Evolutionary conservation across 768 basidiomycete species (phyloP), one percentile per base, ranked within the genome.

Genomic region (Mycena sanguinolenta): DNA sequence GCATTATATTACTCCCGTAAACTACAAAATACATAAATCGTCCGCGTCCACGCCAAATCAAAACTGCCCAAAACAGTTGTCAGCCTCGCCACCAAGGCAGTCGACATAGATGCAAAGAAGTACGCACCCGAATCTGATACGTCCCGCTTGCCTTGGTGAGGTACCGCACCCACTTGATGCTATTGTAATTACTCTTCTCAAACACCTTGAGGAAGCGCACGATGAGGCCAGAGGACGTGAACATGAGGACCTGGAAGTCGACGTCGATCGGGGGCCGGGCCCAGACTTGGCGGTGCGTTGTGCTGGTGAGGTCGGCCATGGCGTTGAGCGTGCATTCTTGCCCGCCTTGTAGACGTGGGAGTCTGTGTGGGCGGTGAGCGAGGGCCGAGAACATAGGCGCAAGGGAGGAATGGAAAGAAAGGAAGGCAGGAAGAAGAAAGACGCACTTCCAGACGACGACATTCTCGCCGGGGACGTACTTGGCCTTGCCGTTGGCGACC

Each of bases 221-320:
- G 59, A 97, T 93, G 76, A 99, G 80, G 2, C 98, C 98, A 14
- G 97, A 98, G 14, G 98, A 88, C 0, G 98, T 99, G 81, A 99
- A 95, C 98, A 99, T 99, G 74, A 99, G 86, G 66, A 99, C 98
- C 83, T 97, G 96, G 83, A 99, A 99, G 80, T 99, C 98, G 72
- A 99, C 92, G 74, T 97, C 95, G 77, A 99, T 99, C 9, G 98
- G 98, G 21, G 98, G 98, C 63, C 98, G 86, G 3, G 97, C 96
- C 98, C 98, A 99, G 5, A 97, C 92, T 87, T 98, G 96, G 38
- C 96, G 91, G 68, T 90, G 88, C 0, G 98, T 99, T 36, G 96
- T 97, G 69, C 90, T 89, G 2, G 97, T 95, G 70, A 99, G 84
- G 38, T 88, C 87, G 8, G 96, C 97, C 12, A 91, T 89, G 0